Base-by-base conservation (phyloP, 2,329 filamentous ascomycete species). In the Arthrobotrys iridis region DNA sequence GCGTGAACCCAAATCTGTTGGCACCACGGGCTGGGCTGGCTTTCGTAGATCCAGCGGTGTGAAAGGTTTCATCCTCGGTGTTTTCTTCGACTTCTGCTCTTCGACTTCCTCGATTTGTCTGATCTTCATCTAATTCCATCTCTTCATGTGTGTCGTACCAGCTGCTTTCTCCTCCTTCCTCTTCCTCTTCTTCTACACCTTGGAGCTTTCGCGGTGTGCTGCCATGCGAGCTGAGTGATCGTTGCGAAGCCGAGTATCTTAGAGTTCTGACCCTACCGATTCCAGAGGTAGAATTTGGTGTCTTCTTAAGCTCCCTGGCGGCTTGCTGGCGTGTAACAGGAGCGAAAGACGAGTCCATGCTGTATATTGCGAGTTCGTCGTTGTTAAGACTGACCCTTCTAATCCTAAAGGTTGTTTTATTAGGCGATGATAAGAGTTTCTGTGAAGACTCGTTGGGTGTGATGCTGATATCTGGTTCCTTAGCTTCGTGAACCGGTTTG, bases 341-440 rank as follows among this genome's bases (percentile, higher is more conserved):
- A 13, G 71, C 71, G 40, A 75, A 68, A 2, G 71, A 75, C 13
- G 71, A 68, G 26, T 75, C 63, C 71, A 75, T 75, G 33, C 64
- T 63, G 63, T 63, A 75, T 15, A 75, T 68, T 18, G 46, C 40
- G 11, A 68, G 57, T 40, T 75, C 71, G 63, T 75, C 63, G 22
- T 64, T n/a, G 3, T 75, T 68, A 24, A 75, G 63, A 3, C 45
- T 46, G 24, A 24, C 40, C 18, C 50, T 55, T 37, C 18, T 20
- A 18, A 37, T 8, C 8, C 37, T 55, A 3, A 35, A 11, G 13
- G 15, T 50, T 20, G 41, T 22, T 50, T 40, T 22, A 33, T 52
- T 41, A 13, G 64, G 26, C 1, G 8, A 8, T 26, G 26, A 11
- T 2, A 30, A 24, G 3, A 45, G 7, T 28, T 13, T 18, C 3